Evolutionary conservation across 2,329 filamentous ascomycete genomes (phyloP).

Genomic region (Aspergillus pseudoglaucus): DNA sequence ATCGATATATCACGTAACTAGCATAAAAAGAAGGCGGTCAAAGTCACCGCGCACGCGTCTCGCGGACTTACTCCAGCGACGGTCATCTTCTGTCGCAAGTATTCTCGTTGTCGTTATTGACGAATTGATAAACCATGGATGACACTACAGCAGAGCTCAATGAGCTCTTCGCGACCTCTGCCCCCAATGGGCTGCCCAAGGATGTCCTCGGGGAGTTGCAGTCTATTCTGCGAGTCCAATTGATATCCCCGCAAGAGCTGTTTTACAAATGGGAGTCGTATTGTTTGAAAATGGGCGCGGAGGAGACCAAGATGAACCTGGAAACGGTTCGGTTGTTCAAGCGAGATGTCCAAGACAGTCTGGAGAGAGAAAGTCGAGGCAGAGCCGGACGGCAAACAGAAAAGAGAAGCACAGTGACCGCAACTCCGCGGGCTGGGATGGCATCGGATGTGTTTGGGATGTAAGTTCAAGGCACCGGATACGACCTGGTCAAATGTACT

Average conservation of each 20-base stretch:
- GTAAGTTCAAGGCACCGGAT: conserved; percentile 39
- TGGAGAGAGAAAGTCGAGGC: conserved; percentile 69
- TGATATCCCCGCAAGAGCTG: conserved; percentile 73
- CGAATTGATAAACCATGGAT: conserved; percentile 36
- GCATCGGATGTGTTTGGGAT: conserved; percentile 76
- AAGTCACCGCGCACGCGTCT: conserved; percentile 10
- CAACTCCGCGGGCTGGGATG: conserved; percentile 53
- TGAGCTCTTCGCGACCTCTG: conserved; percentile 52
- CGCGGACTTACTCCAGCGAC: not conserved
- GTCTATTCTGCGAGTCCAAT: conserved; percentile 80
- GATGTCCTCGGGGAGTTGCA: conserved; percentile 77
- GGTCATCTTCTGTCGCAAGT: not conserved
- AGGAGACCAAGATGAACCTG: conserved; percentile 66
- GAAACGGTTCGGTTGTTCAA: conserved; percentile 72
- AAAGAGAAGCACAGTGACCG: conserved; percentile 51
- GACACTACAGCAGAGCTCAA: conserved; percentile 49
- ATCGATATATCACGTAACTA: not conserved
- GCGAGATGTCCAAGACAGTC: conserved; percentile 72
- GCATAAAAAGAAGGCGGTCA: not conserved
- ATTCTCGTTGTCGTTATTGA: not conserved
- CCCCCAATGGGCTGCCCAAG: conserved; percentile 55
- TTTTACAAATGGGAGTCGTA: conserved; percentile 99
- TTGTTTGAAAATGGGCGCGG: conserved; percentile 84
- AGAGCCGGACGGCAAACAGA: conserved; percentile 57
- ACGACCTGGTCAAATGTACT: not conserved